Conservation (phyloP, 2,329 filamentous ascomycete genomes). For the Penicillium sp. region DNA sequence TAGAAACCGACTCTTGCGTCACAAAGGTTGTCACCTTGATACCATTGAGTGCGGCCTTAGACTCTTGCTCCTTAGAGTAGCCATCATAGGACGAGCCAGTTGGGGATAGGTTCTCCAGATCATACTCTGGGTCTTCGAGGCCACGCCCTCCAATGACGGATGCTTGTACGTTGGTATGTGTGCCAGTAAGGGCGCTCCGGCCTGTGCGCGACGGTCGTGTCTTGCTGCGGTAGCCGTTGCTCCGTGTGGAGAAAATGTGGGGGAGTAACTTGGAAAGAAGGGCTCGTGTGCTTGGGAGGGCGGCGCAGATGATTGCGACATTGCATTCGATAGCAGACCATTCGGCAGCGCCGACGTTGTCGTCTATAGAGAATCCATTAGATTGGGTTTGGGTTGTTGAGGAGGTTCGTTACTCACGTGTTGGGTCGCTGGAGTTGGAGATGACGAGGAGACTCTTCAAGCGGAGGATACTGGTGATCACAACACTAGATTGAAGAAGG, state of each 20-base stretch:
- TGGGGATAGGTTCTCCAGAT: slow-evolving; percentile 16
- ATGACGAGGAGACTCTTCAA: slow-evolving; percentile 30
- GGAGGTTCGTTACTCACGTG: slow-evolving; percentile 20
- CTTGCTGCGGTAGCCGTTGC: slow-evolving; percentile 23
- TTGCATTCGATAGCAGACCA: slow-evolving; percentile 47
- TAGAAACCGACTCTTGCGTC: slow-evolving; percentile 19
- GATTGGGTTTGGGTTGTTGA: neutral
- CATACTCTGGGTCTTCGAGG: slow-evolving; percentile 5
- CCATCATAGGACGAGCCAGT: neutral
- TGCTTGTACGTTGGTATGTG: slow-evolving; percentile 20
- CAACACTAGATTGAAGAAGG: slow-evolving; percentile 27
- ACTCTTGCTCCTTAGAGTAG: neutral
- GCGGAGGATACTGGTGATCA: slow-evolving; percentile 42
- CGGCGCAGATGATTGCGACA: slow-evolving; percentile 43
- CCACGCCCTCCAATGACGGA: slow-evolving; percentile 20
- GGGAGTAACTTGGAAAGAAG: slow-evolving; percentile 28
- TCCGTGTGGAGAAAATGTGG: slow-evolving; percentile 28
- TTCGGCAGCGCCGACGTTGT: slow-evolving; percentile 41
- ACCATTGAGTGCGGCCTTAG: slow-evolving; percentile 9
- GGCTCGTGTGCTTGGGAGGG: slow-evolving; percentile 34
- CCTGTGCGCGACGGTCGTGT: slow-evolving; percentile 14
- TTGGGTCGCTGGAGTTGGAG: slow-evolving; percentile 29
- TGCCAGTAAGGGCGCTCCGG: slow-evolving; percentile 16
- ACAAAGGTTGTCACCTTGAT: slow-evolving; percentile 34
- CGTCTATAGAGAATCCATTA: slow-evolving; percentile 15